Conservation (phyloP, 2,329 filamentous ascomycete species). For the Neopestalotiopsis rosae region DNA sequence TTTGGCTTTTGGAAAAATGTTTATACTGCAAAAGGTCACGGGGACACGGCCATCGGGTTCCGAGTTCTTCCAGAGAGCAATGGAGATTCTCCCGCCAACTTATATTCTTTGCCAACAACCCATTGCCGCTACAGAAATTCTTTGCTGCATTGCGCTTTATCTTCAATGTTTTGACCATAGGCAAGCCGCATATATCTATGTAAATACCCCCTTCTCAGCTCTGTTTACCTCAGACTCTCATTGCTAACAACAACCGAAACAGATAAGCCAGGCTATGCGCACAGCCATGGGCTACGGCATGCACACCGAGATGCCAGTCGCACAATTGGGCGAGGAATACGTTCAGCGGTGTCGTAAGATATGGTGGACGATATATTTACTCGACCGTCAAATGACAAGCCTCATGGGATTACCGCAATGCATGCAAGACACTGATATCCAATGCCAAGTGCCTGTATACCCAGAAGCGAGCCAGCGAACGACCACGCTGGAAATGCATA, state of each 20-base stretch:
- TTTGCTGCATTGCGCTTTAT: slow-evolving; percentile 58
- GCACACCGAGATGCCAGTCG: slow-evolving; percentile 55
- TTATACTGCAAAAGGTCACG: slow-evolving; percentile 44
- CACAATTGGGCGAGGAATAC: slow-evolving; percentile 43
- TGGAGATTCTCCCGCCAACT: slow-evolving; percentile 48
- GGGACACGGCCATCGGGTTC: slow-evolving; percentile 49
- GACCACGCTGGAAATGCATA: slow-evolving; percentile 38
- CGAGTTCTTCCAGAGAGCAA: slow-evolving; percentile 50
- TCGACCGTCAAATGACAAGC: slow-evolving; percentile 59
- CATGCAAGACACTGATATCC: slow-evolving; percentile 56
- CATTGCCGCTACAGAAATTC: slow-evolving; percentile 51
- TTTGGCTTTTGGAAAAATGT: slow-evolving; percentile 60
- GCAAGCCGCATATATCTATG: slow-evolving; percentile 49
- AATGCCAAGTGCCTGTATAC: slow-evolving; percentile 42
- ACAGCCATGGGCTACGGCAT: slow-evolving; percentile 55
- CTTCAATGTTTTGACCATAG: slow-evolving; percentile 56
- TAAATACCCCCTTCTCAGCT: slow-evolving; percentile 29
- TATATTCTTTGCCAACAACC: slow-evolving; percentile 47
- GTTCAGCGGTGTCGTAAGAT: slow-evolving; percentile 53
- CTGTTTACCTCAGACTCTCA: background rate
- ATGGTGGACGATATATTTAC: slow-evolving; percentile 60
- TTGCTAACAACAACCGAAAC: background rate
- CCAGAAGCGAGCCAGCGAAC: slow-evolving; percentile 31
- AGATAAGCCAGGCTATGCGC: slow-evolving; percentile 58
- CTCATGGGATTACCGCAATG: slow-evolving; percentile 57